Evolutionary conservation across 1,284 basidiomycete species (phyloP).

Genomic region (Moesziomyces globuligerus): DNA sequence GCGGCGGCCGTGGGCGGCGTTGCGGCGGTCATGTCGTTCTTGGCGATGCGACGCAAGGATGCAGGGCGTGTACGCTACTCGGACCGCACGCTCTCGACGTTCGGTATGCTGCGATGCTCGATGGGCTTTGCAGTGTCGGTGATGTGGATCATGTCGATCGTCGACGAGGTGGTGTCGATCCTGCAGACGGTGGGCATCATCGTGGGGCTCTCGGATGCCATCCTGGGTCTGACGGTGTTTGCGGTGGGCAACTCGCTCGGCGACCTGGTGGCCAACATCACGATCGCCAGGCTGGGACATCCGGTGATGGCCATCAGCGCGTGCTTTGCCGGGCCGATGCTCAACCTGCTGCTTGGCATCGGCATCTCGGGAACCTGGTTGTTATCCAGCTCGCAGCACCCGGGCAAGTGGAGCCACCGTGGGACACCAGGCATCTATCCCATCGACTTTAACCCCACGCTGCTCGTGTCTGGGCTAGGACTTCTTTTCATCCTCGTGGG

Average conservation of each 20-base stretch:
- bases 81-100: slow-evolving; percentile 25
- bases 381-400: slow-evolving; percentile 21
- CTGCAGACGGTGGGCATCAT: slow-evolving; percentile 86
- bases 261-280: slow-evolving; percentile 95
- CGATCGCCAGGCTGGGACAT: slow-evolving; percentile 70
- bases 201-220: slow-evolving; percentile 94
- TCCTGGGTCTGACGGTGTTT: slow-evolving; percentile 94
- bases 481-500: slow-evolving; percentile 78
- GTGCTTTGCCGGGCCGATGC: slow-evolving; percentile 93
- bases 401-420: slow-evolving; percentile 23
- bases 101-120: slow-evolving; percentile 46
- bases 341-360: slow-evolving; percentile 92
- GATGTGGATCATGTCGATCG: slow-evolving; percentile 65
- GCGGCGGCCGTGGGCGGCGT: slow-evolving; percentile 19
- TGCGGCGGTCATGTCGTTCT: slow-evolving; percentile 11
- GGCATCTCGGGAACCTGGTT: slow-evolving; percentile 75
- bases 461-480: slow-evolving; percentile 83
- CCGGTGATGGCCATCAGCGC: slow-evolving; percentile 76
- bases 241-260: slow-evolving; percentile 95
- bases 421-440: slow-evolving; percentile 69
- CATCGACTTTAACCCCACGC: slow-evolving; percentile 82
- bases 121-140: slow-evolving; percentile 61
- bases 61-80: slow-evolving; percentile 31
- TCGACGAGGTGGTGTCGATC: slow-evolving; percentile 63
- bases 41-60: slow-evolving; percentile 33